These are phyloP conservation scores for Parascedosporium putredinis DNA, from an alignment of 2,329 filamentous ascomycete species.

Conservation along the genomic window DNA sequence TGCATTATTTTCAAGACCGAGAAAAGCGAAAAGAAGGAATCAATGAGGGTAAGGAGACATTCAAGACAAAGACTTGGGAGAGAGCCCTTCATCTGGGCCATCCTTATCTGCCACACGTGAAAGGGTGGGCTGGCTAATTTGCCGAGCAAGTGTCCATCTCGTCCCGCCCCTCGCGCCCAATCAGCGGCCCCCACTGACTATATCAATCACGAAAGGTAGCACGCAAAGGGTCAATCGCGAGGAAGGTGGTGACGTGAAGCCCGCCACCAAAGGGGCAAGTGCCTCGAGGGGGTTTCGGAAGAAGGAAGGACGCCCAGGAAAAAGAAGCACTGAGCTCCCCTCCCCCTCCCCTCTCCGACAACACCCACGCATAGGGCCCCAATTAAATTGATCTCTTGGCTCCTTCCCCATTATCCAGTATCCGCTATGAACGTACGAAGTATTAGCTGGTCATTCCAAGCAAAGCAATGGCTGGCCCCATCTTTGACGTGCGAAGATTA, in stretches of 20 bases:
- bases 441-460: too few species aligned
- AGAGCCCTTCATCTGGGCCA: too few species aligned
- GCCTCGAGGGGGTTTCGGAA: too few species aligned
- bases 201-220: background rate
- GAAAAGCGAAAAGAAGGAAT: background rate
- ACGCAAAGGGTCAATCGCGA: background rate
- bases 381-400: background rate
- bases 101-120: background rate
- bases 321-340: background rate
- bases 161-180: background rate
- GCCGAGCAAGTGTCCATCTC: background rate
- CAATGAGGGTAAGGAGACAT: too few species aligned
- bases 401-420: conserved; percentile 1
- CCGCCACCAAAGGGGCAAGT: background rate
- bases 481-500: too few species aligned
- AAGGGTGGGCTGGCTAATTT: background rate
- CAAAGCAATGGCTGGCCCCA: too few species aligned
- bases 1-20: background rate
- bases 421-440: too few species aligned
- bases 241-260: background rate
- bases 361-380: too few species aligned
- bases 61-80: too few species aligned
- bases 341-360: too few species aligned
- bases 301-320: background rate
- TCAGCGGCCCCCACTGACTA: background rate